Base-by-base conservation (phyloP, 1,284 basidiomycete genomes). In the Albatrellus sp. region DNA sequence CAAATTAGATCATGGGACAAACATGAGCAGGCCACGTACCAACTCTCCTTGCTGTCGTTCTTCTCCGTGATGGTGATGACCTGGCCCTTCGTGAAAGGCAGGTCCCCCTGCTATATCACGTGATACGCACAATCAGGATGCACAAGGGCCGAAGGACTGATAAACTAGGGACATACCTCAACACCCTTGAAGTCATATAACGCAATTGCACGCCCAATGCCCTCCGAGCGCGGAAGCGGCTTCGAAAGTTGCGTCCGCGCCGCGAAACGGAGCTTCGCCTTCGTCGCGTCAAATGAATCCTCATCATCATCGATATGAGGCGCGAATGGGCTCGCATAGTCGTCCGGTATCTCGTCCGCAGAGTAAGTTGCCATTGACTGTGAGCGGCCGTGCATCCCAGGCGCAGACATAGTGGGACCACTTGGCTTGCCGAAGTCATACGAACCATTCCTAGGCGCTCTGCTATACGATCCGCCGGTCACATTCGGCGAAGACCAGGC, bases 61-160 rank as follows among this genome's bases (percentile, higher is more conserved):
- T 77, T 85, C 57, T 83, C 71, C 14, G 78, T 75, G 13, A 94
- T 71, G 9, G 66, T 71, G 45, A 96, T 81, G 13, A 92, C 72
- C 50, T 93, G 81, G 1, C 89, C 89, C 59, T 84, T 89, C n/a
- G 65, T 70, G 59, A 96, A 87, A 1, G 83, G 81, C 36, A 96
- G 59, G 62, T 96, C 91, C 1, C 86, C 90, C 10, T 67, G 54
- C 81, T 89, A 49, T n/a, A 33, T 24, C 14, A 17, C 41, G 24
- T n/a, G 31, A 45, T 14, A 34, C 43, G 11, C 13, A 39, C 16
- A 45, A 39, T 13, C 40, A 39, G 2, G 13, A 33, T 34, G 28
- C 20, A 10, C 14, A 41, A 17, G 39, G 24, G 32, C 16, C 30
- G 41, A 37, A 16, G 19, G 43, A 46, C 40, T 43, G 9, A 4